These are phyloP conservation scores for Cyberlindnera saturnus DNA, from an alignment of 805 yeast genomes.

Conservation along the genomic window DNA sequence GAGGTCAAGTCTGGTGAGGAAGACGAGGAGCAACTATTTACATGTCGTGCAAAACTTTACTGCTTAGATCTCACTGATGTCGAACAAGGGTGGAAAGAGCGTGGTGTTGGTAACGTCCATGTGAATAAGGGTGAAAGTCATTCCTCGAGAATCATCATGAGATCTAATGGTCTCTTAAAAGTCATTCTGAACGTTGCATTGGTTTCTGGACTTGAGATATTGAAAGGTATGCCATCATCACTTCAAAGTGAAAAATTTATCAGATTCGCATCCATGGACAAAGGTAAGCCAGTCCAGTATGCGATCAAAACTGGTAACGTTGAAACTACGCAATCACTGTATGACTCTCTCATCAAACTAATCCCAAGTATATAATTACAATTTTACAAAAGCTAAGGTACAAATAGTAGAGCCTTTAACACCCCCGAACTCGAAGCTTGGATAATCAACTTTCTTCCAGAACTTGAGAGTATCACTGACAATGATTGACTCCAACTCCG, in stretches of 20 bases:
- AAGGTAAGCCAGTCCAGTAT: slow-evolving; percentile 70
- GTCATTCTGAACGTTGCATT: slow-evolving; percentile 77
- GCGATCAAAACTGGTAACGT: slow-evolving; percentile 68
- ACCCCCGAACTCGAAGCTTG: slow-evolving; percentile 86
- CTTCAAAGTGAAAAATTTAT: slow-evolving; percentile 77
- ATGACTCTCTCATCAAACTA: slow-evolving; percentile 37
- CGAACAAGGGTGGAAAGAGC: slow-evolving; percentile 87
- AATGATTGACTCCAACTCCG: slow-evolving; percentile 57
- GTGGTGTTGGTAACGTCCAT: slow-evolving; percentile 87
- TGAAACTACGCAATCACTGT: slow-evolving; percentile 53
- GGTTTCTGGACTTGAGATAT: slow-evolving; percentile 51
- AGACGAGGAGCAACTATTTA: slow-evolving; percentile 62
- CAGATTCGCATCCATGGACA: slow-evolving; percentile 62
- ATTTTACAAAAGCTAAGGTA: slow-evolving; percentile 67
- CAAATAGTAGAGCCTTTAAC: slow-evolving; percentile 82
- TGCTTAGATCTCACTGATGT: slow-evolving; percentile 60
- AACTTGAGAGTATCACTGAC: slow-evolving; percentile 40
- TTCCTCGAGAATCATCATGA: slow-evolving; percentile 76
- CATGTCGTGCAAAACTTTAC: slow-evolving; percentile 74
- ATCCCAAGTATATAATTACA: slow-evolving; percentile 14
- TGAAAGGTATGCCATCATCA: slow-evolving; percentile 83
- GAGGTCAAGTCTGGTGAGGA: slow-evolving; percentile 86
- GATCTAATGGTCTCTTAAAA: slow-evolving; percentile 79
- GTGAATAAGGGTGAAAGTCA: slow-evolving; percentile 47
- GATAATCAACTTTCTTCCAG: slow-evolving; percentile 70